These are phyloP conservation scores for Bryoerythrophyllum caledonicum DNA, from an alignment of 225 moss, liverwort and hornwort genomes.

Conservation along the genomic window DNA sequence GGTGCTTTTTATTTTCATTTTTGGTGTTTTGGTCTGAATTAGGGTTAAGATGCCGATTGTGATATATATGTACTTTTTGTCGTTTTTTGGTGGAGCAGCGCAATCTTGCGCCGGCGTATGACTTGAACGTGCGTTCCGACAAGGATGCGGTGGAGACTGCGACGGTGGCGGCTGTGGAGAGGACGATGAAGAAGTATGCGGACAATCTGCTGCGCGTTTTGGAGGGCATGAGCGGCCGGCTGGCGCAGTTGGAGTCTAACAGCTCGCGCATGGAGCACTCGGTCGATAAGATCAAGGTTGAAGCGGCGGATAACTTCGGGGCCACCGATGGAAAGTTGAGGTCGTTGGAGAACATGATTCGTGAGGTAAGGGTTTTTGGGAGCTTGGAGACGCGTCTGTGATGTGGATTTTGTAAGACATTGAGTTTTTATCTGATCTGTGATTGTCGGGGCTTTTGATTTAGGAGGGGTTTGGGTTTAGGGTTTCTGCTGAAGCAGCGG, in stretches of 20 bases:
- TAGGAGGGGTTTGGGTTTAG: constrained; percentile 1
- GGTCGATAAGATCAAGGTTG: constrained; percentile 56
- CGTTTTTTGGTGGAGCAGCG: constrained; percentile 32
- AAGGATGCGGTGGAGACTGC: constrained; percentile 78
- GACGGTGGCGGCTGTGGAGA: constrained; percentile 77
- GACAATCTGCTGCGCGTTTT: constrained; percentile 74
- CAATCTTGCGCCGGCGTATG: constrained; percentile 52
- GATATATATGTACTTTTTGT: neutral
- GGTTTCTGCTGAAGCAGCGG: constrained; percentile 5
- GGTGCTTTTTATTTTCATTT: too few relatives aligned
- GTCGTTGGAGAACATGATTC: constrained; percentile 69
- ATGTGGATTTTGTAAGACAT: constrained; percentile 5
- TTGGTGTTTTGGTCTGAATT: too few relatives aligned
- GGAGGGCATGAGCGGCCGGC: constrained; percentile 78
- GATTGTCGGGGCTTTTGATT: neutral
- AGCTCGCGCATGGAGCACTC: constrained; percentile 68
- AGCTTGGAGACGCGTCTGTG: neutral
- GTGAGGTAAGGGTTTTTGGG: constrained; percentile 53
- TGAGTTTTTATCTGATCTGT: neutral
- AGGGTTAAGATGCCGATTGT: too few relatives aligned
- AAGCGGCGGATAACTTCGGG: constrained; percentile 55
- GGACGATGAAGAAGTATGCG: constrained; percentile 90
- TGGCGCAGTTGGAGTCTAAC: constrained; percentile 68
- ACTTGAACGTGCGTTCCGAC: constrained; percentile 53
- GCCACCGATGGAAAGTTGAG: constrained; percentile 78